Evolutionary conservation across 2,329 filamentous ascomycete genomes (phyloP), one percentile per base, ranked within the genome.

Genomic region (Botryotinia globosa): DNA sequence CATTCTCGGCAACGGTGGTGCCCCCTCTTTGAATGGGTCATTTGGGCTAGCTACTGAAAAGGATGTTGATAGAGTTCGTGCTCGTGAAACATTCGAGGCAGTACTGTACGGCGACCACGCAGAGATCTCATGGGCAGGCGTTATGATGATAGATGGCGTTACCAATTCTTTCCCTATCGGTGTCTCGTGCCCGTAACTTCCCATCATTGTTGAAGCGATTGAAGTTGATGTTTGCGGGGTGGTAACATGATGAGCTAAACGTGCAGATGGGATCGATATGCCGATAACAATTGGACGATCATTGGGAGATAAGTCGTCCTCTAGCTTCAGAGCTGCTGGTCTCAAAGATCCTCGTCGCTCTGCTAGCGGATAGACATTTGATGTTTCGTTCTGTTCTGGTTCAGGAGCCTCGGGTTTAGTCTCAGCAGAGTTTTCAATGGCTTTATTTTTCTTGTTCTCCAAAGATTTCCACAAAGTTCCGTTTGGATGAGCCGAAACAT

Each of bases 281-380:
- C 91, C 91, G 75, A 93, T 94, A 59, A 91, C 86, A 73, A 94
- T 94, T 1, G 90, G 90, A n/a, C 89, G 85, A 77, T 91, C 89
- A 73, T 87, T 87, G 0, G 91, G 91, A 22, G 91, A 92, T 6
- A 92, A 84, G 74, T 89, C 88, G 73, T 75, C 75, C 22, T 54
- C 73, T 29, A 73, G 59, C 37, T 74, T 77, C 25, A 75, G 48
- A 22, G 72, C 69, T 64, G 74, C 71, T 54, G 72, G 73, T 44
- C 64, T 69, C 37, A 58, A 66, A 58, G 67, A 71, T 10, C 29
- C 67, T 34, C 63, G 48, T 54, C 61, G 45, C 42, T 67, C 70
- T 67, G 61, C 70, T 8, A 72, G 51, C 44, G 70, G 70, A 56
- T 39, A 58, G 9, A 39, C 44, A 45, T 54, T 32, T 29, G 45